These are phyloP conservation scores for Nothophytophthora sp. DNA, from an alignment of 352 stramenopile species.

Conservation along the genomic window DNA sequence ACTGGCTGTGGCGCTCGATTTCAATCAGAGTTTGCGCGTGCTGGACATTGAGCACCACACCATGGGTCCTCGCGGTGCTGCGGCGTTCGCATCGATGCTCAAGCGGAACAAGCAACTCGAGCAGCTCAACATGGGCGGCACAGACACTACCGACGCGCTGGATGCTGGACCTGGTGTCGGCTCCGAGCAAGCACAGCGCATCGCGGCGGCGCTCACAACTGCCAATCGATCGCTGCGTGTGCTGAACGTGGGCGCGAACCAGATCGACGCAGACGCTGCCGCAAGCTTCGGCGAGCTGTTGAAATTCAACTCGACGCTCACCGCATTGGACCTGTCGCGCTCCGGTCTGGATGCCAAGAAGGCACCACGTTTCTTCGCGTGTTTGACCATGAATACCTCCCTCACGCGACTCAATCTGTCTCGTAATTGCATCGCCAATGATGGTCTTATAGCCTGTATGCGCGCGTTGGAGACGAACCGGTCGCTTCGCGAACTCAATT, in stretches of 20 bases:
- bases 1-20: constrained; percentile 46
- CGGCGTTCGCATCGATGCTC: constrained; percentile 69
- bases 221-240: constrained; percentile 52
- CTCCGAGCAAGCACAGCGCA: constrained; percentile 38
- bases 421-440: constrained; percentile 73
- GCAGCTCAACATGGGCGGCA: constrained; percentile 67
- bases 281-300: constrained; percentile 54
- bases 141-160: constrained; percentile 51
- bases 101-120: constrained; percentile 47
- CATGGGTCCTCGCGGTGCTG: constrained; percentile 54
- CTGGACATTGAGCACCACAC: constrained; percentile 80
- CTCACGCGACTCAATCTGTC: constrained; percentile 55
- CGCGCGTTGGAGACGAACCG: constrained; percentile 56
- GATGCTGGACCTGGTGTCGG: constrained; percentile 47
- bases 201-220: constrained; percentile 45
- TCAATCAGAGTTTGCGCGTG: constrained; percentile 60
- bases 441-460: constrained; percentile 66
- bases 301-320: constrained; percentile 47
- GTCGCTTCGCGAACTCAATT: constrained; percentile 63
- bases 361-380: constrained; percentile 66
- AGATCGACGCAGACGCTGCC: constrained; percentile 57
- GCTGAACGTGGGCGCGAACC: constrained; percentile 64
- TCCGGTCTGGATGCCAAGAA: constrained; percentile 57
- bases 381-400: constrained; percentile 56
- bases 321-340: constrained; percentile 65